Conservation (phyloP, 352 stramenopile species). For the Phytopythium boreale region DNA sequence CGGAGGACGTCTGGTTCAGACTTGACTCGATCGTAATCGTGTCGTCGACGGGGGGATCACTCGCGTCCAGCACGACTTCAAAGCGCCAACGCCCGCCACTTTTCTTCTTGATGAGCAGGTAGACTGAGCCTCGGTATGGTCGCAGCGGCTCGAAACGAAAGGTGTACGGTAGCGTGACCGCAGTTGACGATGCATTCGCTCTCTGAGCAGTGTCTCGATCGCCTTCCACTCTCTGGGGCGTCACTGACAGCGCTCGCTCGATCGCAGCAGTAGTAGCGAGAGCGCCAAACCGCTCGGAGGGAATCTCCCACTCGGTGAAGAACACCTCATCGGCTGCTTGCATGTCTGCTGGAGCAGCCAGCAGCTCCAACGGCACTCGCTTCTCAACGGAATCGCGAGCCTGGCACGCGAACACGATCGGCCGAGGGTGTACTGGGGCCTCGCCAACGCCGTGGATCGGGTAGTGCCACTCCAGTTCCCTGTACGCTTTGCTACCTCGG, state of each 20-base stretch:
- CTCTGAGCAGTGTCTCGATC: neutral
- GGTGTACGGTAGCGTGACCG: constrained; percentile 34
- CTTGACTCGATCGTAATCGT: constrained; percentile 84
- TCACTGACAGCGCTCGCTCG: constrained; percentile 50
- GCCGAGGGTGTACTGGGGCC: constrained; percentile 54
- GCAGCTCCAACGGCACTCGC: constrained; percentile 52
- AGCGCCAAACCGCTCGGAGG: constrained; percentile 45
- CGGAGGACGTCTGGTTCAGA: constrained; percentile 80
- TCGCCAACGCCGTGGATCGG: constrained; percentile 69
- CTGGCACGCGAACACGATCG: constrained; percentile 61
- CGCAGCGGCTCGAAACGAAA: constrained; percentile 86
- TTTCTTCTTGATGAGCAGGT: constrained; percentile 76
- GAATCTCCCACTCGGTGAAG: constrained; percentile 62
- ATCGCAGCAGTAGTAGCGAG: constrained; percentile 43
- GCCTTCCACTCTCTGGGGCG: constrained; percentile 9
- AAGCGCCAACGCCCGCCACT: constrained; percentile 87
- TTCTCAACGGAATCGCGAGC: constrained; percentile 69
- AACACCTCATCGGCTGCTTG: constrained; percentile 40
- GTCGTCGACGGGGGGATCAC: constrained; percentile 84
- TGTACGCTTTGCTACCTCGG: constrained; percentile 55
- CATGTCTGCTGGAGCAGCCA: constrained; percentile 49
- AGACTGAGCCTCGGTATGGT: constrained; percentile 70
- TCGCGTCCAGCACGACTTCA: constrained; percentile 77
- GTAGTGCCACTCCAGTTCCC: constrained; percentile 76
- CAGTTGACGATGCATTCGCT: constrained; percentile 2